Percentiles rank a stretch among this genome's conserved stretches.
phyloP scores from a whole-genome alignment of 306 rosid species.

The Cyamopsis tetragonoloba region DNA sequence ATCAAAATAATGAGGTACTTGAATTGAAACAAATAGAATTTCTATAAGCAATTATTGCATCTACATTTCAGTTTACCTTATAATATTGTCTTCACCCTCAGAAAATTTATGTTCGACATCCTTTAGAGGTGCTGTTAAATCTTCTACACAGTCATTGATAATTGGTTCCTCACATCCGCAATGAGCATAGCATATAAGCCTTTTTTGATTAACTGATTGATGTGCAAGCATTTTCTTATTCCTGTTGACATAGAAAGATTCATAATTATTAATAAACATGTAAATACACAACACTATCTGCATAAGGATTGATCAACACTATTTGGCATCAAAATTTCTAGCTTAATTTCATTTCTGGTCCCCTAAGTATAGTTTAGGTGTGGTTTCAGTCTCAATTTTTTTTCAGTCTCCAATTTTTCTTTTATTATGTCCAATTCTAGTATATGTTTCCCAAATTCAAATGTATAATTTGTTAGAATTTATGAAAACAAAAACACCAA shows the following conservation, averaged over 20 bases:
- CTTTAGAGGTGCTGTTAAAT: constrained; percentile 34
- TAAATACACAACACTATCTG: constrained; percentile 26
- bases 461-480: no score
- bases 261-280: constrained; percentile 36
- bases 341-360: no score
- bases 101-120: constrained; percentile 61
- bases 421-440: no score
- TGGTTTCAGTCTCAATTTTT: no score
- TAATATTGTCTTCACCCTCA: constrained; percentile 59
- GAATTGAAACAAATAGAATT: not conserved
- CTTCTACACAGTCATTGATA: constrained; percentile 76
- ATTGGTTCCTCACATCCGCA: constrained; percentile 58
- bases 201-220: constrained; percentile 65
- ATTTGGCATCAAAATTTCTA: not conserved
- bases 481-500: not conserved
- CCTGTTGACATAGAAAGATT: constrained; percentile 47
- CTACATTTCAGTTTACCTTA: constrained; percentile 47
- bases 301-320: constrained; percentile 3
- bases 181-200: constrained; percentile 59
- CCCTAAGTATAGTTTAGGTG: no score
- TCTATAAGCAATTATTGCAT: constrained; percentile 14
- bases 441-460: no score
- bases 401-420: no score
- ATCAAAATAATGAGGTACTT: not conserved
- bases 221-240: constrained; percentile 83